These are phyloP conservation scores for Stagonosporopsis rhizophila DNA, from an alignment of 2,329 filamentous ascomycete genomes.

Conservation along the genomic window DNA sequence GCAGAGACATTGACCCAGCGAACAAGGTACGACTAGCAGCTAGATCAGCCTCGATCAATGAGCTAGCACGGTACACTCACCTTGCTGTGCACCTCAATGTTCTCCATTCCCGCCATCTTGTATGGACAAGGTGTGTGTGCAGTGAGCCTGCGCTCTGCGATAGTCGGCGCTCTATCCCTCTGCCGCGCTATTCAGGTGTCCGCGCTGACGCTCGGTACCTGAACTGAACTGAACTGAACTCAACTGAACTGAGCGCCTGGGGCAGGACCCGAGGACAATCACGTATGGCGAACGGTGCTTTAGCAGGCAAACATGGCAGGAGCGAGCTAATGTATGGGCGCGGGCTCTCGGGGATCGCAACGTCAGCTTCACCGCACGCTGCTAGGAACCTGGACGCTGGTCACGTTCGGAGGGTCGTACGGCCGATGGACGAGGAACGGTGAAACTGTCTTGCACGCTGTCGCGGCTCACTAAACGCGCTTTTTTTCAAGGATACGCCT, in stretches of 20 bases:
- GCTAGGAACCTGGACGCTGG: slow-evolving; percentile 8
- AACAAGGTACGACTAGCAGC: slow-evolving; percentile 86
- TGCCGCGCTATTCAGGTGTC: slow-evolving; percentile 4
- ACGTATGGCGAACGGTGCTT: slow-evolving; percentile 15
- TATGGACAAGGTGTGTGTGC: neutral
- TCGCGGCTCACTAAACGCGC: slow-evolving; percentile 8
- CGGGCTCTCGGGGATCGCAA: slow-evolving; percentile 1
- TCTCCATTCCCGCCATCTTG: slow-evolving; percentile 88
- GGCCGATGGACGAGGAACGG: slow-evolving; percentile 19
- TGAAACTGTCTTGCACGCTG: slow-evolving; percentile 12
- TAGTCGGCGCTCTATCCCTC: neutral
- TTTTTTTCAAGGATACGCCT: neutral
- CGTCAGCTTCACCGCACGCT: slow-evolving; percentile 21
- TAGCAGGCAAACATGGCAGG: slow-evolving; percentile 27
- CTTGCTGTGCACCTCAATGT: slow-evolving; percentile 97
- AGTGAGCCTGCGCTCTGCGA: neutral
- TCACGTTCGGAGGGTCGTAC: slow-evolving; percentile 13
- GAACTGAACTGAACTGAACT: slow-evolving; percentile 2
- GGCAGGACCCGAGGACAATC: slow-evolving; percentile 6
- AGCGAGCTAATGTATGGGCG: slow-evolving; percentile 9
- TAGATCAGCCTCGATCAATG: slow-evolving; percentile 5
- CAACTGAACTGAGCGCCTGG: slow-evolving; percentile 9
- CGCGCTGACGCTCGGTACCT: slow-evolving; percentile 19
- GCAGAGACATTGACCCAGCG: slow-evolving; percentile 94
- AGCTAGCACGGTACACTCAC: slow-evolving; percentile 57